Base-by-base conservation (phyloP, 164 flowering plant genomes). In the Stephania yunnanensis region DNA sequence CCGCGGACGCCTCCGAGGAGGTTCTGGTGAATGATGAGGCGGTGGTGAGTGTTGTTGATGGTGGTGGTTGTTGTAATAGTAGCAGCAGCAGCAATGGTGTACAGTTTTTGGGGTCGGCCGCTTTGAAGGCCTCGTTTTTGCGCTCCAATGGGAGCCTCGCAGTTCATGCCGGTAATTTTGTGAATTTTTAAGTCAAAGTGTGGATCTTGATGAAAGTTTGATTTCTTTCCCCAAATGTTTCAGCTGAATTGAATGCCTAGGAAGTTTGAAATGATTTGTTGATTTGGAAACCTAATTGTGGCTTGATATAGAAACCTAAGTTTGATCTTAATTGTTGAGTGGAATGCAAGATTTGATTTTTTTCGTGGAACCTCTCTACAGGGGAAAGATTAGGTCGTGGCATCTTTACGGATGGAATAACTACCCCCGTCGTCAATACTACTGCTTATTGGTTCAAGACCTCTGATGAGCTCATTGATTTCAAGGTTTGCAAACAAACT, bases 301-400 rank as follows among this genome's bases (percentile, higher is more conserved):
- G 55, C 3, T 50, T 4, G 0, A 50, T 50, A 50, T 50, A 50
- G 15, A 10, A 20, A 9, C 12, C 63, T 44, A 7, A 11, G 25
- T 25, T 42, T 19, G 10, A 2, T 29, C 4, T n/a, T 58, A 9
- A 36, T 45, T 53, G 55, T 36, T 22, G 46, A 45, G 6, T 64
- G 4, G 11, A 46, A 67, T 45, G n/a, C 44, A 25, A 31, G 30
- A 55, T 55, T 10, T 55, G 29, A 36, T 36, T 50, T 50, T n/a
- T 20, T 5, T 20, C 10, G 71, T 70, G 42, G 72, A 29, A 25
- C 64, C 77, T 73, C 8, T 63, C 8, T 63, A 53, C 86, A 93
- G 99, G 98, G 81, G 99, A 95, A 81, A 86, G 99, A 84, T 83
- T 86, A 78, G 98, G 98, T 72, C 97, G 99, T 63, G 87, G 92